Base-by-base conservation (phyloP, 192 early-diverging fungal genomes). In the Linderina pennispora region DNA sequence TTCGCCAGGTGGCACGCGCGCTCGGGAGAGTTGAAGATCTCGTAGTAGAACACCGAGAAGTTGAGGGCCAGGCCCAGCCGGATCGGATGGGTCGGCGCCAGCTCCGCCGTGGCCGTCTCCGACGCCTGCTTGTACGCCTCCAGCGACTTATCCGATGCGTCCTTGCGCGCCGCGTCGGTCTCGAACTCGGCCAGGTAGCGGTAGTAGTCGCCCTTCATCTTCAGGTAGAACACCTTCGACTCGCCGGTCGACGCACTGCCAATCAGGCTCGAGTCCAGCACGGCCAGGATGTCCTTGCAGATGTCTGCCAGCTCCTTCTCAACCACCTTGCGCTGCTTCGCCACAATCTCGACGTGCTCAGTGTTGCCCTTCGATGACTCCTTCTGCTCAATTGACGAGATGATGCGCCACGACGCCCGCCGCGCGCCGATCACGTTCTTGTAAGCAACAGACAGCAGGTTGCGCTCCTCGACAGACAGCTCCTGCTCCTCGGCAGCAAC, bases 171-270 rank as follows among this genome's bases (percentile, higher is more conserved):
- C 48, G 90, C 87, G 34, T 82, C 86, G 23, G 79, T 75, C 62
- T 90, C 84, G 68, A 99, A 99, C 79, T 99, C 96, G 56, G 96
- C 96, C 36, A 99, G 82, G 79, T 99, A 99, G 67, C 96, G 88
- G 83, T 89, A 88, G 81, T 99, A 99, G 72, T 99, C 96, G 50
- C 96, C 96, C 89, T 94, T 97, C 96, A 99, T 99, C 86, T 99
- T 99, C 82, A 89, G 91, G 80, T 96, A 98, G 75, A 98, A 98
- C 54, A 98, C 94, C 82, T 94, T 93, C 72, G 94, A 97, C 78
- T 98, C 96, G 62, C 92, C 91, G 64, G 80, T 79, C 55, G 89
- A 84, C 36, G 92, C 89, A 50, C 80, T 58, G 38, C 85, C 81
- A 57, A 98, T 90, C 51, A 97, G 75, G 73, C 93, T 77, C 23